These are phyloP conservation scores for Usnea hakonensis DNA, from an alignment of 495 filamentous ascomycete species.

Conservation along the genomic window DNA sequence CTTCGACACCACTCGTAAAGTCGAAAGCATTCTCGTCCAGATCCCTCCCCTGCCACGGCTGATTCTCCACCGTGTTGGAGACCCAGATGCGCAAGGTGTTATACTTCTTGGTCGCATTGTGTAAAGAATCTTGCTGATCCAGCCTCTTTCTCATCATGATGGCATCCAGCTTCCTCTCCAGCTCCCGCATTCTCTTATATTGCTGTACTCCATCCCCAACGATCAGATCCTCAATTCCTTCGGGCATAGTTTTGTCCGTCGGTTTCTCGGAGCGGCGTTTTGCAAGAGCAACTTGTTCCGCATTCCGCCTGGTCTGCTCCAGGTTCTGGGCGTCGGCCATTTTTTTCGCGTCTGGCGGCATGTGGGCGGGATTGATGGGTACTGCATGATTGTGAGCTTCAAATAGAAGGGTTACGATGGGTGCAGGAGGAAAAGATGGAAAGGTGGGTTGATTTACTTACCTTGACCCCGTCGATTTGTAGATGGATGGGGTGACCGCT, in stretches of 20 bases:
- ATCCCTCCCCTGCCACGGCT: constrained; percentile 75
- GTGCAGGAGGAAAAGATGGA: neutral
- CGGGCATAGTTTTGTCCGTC: constrained; percentile 89
- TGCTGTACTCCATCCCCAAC: constrained; percentile 74
- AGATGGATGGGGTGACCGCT: constrained; percentile 16
- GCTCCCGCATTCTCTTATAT: constrained; percentile 74
- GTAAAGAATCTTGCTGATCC: constrained; percentile 76
- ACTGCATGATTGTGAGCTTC: constrained; percentile 3
- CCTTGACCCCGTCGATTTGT: constrained; percentile 15
- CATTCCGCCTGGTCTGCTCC: constrained; percentile 26
- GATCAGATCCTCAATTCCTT: constrained; percentile 71
- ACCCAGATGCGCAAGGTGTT: constrained; percentile 90
- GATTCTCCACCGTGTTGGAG: constrained; percentile 88
- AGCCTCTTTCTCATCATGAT: constrained; percentile 91
- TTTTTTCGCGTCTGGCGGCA: constrained; percentile 1
- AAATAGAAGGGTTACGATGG: neutral
- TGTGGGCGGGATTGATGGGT: constrained; percentile 5
- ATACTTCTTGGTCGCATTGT: constrained; percentile 69
- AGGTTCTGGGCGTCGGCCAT: constrained; percentile 20
- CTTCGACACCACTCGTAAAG: constrained; percentile 58
- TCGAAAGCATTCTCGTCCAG: constrained; percentile 64
- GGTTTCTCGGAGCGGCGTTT: constrained; percentile 78
- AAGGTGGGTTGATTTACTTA: constrained; percentile 1
- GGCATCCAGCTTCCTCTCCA: constrained; percentile 84
- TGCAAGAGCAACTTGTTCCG: constrained; percentile 40